These are phyloP conservation scores for Tetracladium maxilliforme DNA, from an alignment of 2,329 filamentous ascomycete genomes.

Conservation along the genomic window DNA sequence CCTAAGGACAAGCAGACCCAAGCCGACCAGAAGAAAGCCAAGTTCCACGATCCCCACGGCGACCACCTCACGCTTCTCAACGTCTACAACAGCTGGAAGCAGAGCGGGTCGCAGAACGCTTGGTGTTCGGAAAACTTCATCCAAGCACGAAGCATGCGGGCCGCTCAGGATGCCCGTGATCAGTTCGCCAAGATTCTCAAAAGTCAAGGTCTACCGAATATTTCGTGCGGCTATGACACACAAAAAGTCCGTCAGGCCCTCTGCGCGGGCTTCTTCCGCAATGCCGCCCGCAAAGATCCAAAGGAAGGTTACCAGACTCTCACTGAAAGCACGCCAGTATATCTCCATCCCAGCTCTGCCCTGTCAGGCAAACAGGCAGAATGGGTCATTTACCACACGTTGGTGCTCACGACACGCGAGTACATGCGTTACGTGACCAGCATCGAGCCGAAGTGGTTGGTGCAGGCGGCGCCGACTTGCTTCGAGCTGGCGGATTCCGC, in stretches of 20 bases:
- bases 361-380: slow-evolving; percentile 93
- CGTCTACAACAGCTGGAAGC: slow-evolving; percentile 95
- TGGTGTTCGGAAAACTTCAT: slow-evolving; percentile 99
- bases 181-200: slow-evolving; percentile 92
- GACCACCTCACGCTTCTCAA: slow-evolving; percentile 93
- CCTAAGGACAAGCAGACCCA: slow-evolving; percentile 95
- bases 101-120: slow-evolving; percentile 62
- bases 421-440: slow-evolving; percentile 93
- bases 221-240: slow-evolving; percentile 79
- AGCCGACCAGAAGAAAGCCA: slow-evolving; percentile 93
- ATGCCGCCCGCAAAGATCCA: slow-evolving; percentile 85
- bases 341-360: slow-evolving; percentile 81
- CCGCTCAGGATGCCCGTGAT: slow-evolving; percentile 82
- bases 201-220: slow-evolving; percentile 68
- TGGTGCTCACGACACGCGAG: slow-evolving; percentile 90
- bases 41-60: slow-evolving; percentile 89
- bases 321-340: slow-evolving; percentile 87
- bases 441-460: slow-evolving; percentile 89
- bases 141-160: slow-evolving; percentile 75
- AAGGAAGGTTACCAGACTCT: slow-evolving; percentile 97
- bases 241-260: slow-evolving; percentile 77
- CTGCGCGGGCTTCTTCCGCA: slow-evolving; percentile 91
- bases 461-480: slow-evolving; percentile 95
- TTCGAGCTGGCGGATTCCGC: slow-evolving; percentile 94
- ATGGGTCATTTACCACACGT: slow-evolving; percentile 85